phyloP scores from a whole-genome alignment of 345 rosid species.

The Populus deltoides region DNA sequence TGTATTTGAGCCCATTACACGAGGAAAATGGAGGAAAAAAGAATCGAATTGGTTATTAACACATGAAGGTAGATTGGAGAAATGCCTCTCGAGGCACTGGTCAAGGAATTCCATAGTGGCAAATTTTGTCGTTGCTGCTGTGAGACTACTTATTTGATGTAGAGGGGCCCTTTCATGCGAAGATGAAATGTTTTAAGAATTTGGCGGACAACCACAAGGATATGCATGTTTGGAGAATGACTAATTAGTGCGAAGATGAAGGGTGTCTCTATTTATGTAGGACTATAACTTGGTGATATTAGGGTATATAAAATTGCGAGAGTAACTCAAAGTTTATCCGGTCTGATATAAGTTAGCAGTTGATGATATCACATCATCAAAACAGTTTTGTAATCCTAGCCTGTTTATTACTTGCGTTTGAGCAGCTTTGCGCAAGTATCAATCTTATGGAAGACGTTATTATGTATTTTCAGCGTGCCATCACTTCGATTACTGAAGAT shows the following conservation, averaged over 20 bases:
- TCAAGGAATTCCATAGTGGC: conserved; percentile 36
- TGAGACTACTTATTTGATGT: conserved; percentile 27
- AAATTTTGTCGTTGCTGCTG: conserved; percentile 48
- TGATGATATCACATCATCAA: conserved; percentile 13
- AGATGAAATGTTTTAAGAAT: background rate
- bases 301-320: background rate
- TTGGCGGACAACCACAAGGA: background rate
- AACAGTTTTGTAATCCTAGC: conserved; percentile 2
- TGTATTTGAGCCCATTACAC: background rate
- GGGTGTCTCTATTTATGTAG: background rate
- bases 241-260: background rate
- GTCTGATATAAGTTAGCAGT: background rate
- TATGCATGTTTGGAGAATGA: background rate
- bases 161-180: conserved; percentile 19
- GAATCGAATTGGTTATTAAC: background rate
- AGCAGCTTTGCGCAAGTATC: too few species aligned
- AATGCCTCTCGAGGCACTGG: conserved; percentile 4
- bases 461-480: background rate
- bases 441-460: background rate
- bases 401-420: background rate
- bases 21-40: background rate
- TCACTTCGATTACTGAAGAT: background rate
- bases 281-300: background rate
- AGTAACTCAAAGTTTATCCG: background rate
- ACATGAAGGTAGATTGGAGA: conserved; percentile 10